Evolutionary conservation across 345 rosid species (phyloP).

Genomic region (Eucalyptus leucophloia): DNA sequence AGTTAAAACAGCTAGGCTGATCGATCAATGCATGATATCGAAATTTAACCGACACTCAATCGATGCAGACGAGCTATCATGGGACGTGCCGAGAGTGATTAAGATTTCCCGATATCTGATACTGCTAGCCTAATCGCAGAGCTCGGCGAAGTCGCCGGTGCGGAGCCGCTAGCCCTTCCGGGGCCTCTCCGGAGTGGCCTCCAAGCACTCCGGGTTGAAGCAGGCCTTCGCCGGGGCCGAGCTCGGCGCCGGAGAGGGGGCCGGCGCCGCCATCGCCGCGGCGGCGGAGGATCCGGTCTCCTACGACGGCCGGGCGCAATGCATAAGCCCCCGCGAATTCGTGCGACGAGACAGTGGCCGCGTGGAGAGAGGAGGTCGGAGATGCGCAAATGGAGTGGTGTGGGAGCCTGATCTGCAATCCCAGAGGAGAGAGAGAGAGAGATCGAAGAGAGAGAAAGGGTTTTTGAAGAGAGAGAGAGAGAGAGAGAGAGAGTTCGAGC

Average conservation of each 20-base stretch:
- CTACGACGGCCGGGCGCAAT: not conserved
- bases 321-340: not conserved
- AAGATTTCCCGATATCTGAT: no score
- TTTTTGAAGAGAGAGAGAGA: not conserved
- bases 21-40: not conserved
- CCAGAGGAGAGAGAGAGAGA: not conserved
- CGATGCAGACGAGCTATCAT: no score
- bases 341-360: no score
- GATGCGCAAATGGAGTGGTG: not conserved
- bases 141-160: no score
- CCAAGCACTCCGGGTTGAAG: slow-evolving; percentile 61
- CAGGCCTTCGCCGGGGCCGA: slow-evolving; percentile 27
- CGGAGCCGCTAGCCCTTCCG: slow-evolving; percentile 55
- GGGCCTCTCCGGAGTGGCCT: slow-evolving; percentile 32
- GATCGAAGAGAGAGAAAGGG: not conserved
- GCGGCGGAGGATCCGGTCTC: not conserved
- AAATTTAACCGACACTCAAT: no score
- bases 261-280: not conserved
- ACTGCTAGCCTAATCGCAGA: no score
- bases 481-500: not conserved
- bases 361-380: not conserved
- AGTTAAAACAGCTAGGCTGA: not conserved
- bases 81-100: no score
- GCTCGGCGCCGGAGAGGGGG: not conserved
- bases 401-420: slow-evolving; percentile 10